Evolutionary conservation across 306 rosid species (phyloP).

Genomic region (Senna tora): DNA sequence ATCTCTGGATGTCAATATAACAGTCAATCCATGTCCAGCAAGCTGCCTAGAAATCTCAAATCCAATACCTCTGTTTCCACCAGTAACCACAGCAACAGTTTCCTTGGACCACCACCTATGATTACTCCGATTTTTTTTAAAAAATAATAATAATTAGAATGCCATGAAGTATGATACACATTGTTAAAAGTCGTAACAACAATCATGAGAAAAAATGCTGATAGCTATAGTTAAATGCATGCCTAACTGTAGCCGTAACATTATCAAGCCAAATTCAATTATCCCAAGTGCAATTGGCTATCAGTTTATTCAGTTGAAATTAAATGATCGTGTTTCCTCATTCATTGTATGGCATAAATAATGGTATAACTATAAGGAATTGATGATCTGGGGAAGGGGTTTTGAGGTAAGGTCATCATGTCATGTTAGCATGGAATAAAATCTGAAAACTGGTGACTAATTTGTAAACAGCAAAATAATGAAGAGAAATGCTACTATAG

Average conservation of each 20-base stretch:
- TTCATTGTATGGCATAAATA: neutral
- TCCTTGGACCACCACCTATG: conserved; percentile 95
- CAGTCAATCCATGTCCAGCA: conserved; percentile 81
- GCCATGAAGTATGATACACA: conserved; percentile 1
- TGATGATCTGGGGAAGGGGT: neutral
- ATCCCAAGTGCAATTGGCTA: neutral
- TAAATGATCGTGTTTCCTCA: neutral
- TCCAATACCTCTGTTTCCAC: conserved; percentile 94
- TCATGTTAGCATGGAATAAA: conserved; percentile 7
- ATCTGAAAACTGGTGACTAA: neutral
- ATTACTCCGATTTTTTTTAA: neutral
- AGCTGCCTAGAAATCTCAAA: conserved; percentile 82
- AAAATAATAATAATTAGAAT: neutral
- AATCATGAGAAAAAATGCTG: neutral
- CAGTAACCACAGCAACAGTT: conserved; percentile 83
- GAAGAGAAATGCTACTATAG: neutral
- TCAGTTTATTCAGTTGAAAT: conserved; percentile 16
- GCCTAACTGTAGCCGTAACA: neutral
- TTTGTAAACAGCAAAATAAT: neutral
- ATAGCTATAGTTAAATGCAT: neutral
- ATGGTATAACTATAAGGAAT: neutral
- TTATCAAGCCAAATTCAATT: neutral
- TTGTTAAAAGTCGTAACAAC: neutral
- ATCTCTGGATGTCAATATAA: conserved; percentile 82
- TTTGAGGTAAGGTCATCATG: neutral